Evolutionary conservation across 768 basidiomycete species (phyloP).

Genomic region (Mycena belliarum): DNA sequence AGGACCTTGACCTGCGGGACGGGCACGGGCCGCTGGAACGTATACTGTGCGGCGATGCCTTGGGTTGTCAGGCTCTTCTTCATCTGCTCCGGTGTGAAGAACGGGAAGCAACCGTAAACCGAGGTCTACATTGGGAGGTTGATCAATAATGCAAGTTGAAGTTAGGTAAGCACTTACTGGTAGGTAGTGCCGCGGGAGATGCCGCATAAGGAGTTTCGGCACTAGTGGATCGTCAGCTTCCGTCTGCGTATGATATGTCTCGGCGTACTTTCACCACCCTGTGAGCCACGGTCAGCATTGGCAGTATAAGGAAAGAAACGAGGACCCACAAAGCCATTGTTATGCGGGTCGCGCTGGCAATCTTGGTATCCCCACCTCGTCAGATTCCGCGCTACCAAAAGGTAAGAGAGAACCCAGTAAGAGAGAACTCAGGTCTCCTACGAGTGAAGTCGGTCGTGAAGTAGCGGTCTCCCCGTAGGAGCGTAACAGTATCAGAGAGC

Average conservation of each 20-base stretch:
- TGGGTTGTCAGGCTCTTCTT: constrained; percentile 39
- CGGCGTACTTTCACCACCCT: constrained; percentile 33
- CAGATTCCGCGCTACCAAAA: constrained; percentile 36
- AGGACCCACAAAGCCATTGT: constrained; percentile 30
- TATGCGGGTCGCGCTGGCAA: constrained; percentile 42
- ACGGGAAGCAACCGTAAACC: constrained; percentile 66
- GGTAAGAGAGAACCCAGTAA: neutral
- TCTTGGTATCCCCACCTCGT: constrained; percentile 57
- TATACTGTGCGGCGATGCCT: constrained; percentile 38
- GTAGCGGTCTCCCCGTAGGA: constrained; percentile 55
- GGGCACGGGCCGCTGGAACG: constrained; percentile 38
- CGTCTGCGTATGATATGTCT: neutral
- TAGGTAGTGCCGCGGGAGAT: constrained; percentile 42
- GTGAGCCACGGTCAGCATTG: neutral
- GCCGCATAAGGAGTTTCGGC: constrained; percentile 43
- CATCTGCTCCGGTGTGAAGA: constrained; percentile 54
- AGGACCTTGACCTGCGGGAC: constrained; percentile 27
- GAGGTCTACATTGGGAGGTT: constrained; percentile 37
- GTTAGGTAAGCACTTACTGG: constrained; percentile 28
- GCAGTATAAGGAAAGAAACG: neutral
- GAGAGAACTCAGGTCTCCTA: constrained; percentile 9
- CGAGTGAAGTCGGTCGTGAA: constrained; percentile 53
- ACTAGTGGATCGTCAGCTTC: constrained; percentile 23
- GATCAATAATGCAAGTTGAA: no score
- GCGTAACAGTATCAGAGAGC: constrained; percentile 51